Conservation (phyloP, 2,329 filamentous ascomycete species). For the Rhynchosporium secalis region DNA sequence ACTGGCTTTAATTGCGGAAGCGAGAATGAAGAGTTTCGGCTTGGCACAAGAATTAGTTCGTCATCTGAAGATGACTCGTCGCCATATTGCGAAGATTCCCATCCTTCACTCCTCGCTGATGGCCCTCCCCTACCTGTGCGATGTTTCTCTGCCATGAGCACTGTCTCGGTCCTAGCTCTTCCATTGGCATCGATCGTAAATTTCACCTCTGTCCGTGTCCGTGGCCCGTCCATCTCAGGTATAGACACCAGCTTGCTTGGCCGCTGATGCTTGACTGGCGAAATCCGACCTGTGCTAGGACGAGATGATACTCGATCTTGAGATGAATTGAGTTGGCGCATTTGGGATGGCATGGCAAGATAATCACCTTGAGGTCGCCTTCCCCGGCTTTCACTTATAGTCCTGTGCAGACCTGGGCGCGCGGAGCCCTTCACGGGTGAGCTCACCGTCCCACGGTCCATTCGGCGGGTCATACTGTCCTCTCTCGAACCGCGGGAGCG, state of each 20-base stretch:
- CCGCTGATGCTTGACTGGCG: conserved; percentile 52
- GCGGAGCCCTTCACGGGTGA: conserved; percentile 37
- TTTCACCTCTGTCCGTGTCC: conserved; percentile 57
- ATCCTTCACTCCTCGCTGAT: conserved; percentile 39
- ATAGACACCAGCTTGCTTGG: conserved; percentile 58
- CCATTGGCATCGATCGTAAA: conserved; percentile 65
- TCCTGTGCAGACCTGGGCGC: conserved; percentile 35
- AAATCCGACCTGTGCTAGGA: conserved; percentile 38
- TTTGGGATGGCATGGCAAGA: conserved; percentile 1
- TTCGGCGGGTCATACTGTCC: conserved; percentile 25
- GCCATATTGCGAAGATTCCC: conserved; percentile 49
- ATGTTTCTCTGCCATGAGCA: conserved; percentile 32
- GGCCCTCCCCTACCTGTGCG: conserved; percentile 27
- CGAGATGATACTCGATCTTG: conserved; percentile 31
- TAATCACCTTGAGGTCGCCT: conserved; percentile 32
- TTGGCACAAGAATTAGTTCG: conserved; percentile 65
- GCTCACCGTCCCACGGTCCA: conserved; percentile 35
- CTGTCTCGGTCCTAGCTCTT: conserved; percentile 42
- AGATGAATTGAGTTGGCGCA: conserved; percentile 19
- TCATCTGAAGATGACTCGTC: conserved; percentile 59
- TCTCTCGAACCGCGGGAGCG: conserved; percentile 33
- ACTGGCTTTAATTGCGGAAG: conserved; percentile 34
- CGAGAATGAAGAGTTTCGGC: conserved; percentile 56
- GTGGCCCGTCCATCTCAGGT: conserved; percentile 49
- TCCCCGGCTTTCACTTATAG: conserved; percentile 36